These are phyloP conservation scores for Austroboletus niveus DNA, from an alignment of 1,284 basidiomycete species.

Conservation along the genomic window DNA sequence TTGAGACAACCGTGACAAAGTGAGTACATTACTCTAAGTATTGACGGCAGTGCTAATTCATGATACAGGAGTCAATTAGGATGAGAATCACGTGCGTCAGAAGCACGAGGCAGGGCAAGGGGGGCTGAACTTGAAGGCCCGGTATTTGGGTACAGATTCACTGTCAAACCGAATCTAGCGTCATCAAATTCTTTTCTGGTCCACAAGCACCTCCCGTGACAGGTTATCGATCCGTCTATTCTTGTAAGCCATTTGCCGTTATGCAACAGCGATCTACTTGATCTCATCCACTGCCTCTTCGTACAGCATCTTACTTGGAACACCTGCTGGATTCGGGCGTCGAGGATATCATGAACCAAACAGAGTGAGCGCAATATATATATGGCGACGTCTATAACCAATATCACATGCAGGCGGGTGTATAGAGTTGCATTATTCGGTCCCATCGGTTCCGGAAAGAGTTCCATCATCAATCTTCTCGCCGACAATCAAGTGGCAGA, in stretches of 20 bases:
- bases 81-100: conserved; percentile 2
- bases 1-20: too few species aligned
- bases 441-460: not conserved
- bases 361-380: conserved; percentile 16
- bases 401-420: conserved; percentile 11
- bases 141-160: not conserved
- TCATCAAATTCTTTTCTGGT: not conserved
- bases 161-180: not conserved
- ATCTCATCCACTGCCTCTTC: not conserved
- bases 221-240: not conserved
- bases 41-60: too few species aligned
- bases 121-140: too few species aligned
- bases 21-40: too few species aligned
- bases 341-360: conserved; percentile 4
- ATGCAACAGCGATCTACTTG: not conserved
- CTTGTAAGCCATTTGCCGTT: conserved; percentile 7
- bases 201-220: not conserved
- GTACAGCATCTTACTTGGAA: conserved; percentile 1
- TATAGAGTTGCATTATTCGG: not conserved
- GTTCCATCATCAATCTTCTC: conserved; percentile 8
- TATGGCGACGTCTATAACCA: not conserved
- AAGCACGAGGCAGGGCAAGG: conserved; percentile 16
- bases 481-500: not conserved
- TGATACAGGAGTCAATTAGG: too few species aligned
- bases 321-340: not conserved